These are phyloP conservation scores for Podospora pseudocomata DNA, from an alignment of 495 filamentous ascomycete genomes.

Conservation along the genomic window DNA sequence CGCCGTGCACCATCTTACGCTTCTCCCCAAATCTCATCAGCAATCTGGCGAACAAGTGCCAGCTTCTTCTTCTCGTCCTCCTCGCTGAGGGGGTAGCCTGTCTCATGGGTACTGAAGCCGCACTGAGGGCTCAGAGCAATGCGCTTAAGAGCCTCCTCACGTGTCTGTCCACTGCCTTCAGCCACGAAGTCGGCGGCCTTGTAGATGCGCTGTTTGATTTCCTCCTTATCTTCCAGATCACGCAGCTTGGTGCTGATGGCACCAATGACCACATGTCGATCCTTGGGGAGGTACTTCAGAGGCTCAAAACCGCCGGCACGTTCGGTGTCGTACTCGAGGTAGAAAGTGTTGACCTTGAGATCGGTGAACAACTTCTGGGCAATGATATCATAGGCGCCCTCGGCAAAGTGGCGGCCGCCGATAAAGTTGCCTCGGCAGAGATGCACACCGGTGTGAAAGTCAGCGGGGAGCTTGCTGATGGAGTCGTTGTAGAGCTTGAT, in stretches of 20 bases:
- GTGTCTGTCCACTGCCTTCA: constrained; percentile 58
- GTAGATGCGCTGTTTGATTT: constrained; percentile 64
- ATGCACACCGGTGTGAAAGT: constrained; percentile 73
- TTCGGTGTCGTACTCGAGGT: constrained; percentile 78
- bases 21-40: constrained; percentile 68
- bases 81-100: constrained; percentile 60
- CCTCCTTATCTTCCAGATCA: constrained; percentile 67
- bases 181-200: constrained; percentile 70
- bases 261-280: constrained; percentile 75
- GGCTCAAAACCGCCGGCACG: constrained; percentile 77
- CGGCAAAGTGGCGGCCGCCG: constrained; percentile 70
- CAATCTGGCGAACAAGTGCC: constrained; percentile 62
- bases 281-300: constrained; percentile 63
- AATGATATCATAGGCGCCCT: constrained; percentile 77
- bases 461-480: constrained; percentile 58
- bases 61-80: constrained; percentile 71
- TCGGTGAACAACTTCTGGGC: constrained; percentile 74
- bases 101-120: constrained; percentile 71
- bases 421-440: constrained; percentile 81
- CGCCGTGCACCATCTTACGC: constrained; percentile 32
- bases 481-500: constrained; percentile 74
- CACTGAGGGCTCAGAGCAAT: constrained; percentile 74
- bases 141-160: constrained; percentile 64
- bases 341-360: constrained; percentile 73
- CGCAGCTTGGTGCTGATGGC: constrained; percentile 72